These are phyloP conservation scores for Tulasnella sp. DNA, from an alignment of 768 basidiomycete genomes.

Conservation along the genomic window DNA sequence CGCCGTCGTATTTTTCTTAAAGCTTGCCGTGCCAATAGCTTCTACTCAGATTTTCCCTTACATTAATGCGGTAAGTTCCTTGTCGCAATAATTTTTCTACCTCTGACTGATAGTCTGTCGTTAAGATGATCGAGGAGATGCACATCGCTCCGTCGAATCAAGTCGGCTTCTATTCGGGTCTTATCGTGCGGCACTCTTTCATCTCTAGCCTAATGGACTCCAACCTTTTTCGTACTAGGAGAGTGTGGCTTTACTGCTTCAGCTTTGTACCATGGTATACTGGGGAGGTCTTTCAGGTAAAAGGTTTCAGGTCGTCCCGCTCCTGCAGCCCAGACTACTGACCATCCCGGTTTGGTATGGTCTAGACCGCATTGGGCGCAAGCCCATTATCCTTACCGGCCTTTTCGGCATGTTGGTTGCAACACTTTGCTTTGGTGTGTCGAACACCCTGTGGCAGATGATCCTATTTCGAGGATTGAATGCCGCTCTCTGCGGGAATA, in stretches of 20 bases:
- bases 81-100: no score
- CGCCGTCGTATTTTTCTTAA: constrained; percentile 11
- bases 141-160: constrained; percentile 9
- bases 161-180: constrained; percentile 19
- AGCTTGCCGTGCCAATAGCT: constrained; percentile 23
- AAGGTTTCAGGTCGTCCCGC: background rate
- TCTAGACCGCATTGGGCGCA: constrained; percentile 21
- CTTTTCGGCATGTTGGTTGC: constrained; percentile 17
- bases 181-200: background rate
- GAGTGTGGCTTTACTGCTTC: constrained; percentile 18
- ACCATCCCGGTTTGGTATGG: background rate
- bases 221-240: background rate
- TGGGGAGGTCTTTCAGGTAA: constrained; percentile 23
- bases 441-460: background rate
- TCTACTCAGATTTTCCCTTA: constrained; percentile 22
- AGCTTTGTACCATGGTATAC: constrained; percentile 20
- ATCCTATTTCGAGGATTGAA: background rate
- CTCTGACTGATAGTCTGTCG: no score
- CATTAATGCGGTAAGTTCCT: constrained; percentile 18
- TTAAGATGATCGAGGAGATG: constrained; percentile 16
- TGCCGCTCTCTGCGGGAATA: constrained; percentile 17
- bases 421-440: constrained; percentile 18
- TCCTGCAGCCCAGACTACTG: constrained; percentile 24
- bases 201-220: no score
- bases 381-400: constrained; percentile 26